Percentiles rank a stretch among this genome's conserved stretches.
These are phyloP conservation scores for Populus hybrid DNA, from an alignment of 441 rosid genomes.

Conservation along the genomic window DNA sequence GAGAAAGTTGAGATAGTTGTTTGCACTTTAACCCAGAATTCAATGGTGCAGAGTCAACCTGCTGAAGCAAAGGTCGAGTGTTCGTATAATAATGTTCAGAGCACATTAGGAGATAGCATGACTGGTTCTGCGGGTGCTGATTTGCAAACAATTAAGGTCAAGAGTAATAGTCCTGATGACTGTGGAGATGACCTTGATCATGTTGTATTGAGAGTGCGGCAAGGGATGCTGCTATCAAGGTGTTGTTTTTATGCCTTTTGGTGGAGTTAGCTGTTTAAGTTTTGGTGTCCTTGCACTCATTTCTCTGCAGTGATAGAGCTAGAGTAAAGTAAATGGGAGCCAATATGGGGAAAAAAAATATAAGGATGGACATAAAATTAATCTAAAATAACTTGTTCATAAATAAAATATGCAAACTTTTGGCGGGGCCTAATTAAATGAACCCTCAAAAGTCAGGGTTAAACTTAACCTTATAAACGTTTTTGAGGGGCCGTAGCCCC, in stretches of 20 bases:
- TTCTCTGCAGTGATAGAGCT: not conserved
- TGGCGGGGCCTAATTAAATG: not conserved
- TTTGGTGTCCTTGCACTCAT: not conserved
- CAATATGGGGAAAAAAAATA: not conserved
- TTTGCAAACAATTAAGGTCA: slow-evolving; percentile 14
- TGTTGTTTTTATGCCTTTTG: slow-evolving; percentile 10
- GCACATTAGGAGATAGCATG: slow-evolving; percentile 19
- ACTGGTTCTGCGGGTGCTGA: slow-evolving; percentile 24
- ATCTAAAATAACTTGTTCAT: not conserved
- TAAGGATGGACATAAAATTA: not conserved
- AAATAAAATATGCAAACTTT: not conserved
- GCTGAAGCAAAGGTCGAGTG: slow-evolving; percentile 19
- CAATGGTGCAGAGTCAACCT: slow-evolving; percentile 3
- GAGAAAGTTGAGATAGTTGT: slow-evolving; percentile 9
- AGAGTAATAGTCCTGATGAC: slow-evolving; percentile 12
- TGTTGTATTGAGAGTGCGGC: slow-evolving; percentile 48
- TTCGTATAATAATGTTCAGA: slow-evolving; percentile 16
- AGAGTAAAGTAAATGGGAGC: not conserved
- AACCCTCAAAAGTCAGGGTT: not conserved
- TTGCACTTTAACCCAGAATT: slow-evolving; percentile 1
- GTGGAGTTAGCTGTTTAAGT: not conserved
- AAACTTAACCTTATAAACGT: not conserved
- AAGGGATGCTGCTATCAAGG: slow-evolving; percentile 46
- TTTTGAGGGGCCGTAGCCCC: not conserved
- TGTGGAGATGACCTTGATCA: slow-evolving; percentile 48